A percentile compares a stretch with the other conserved stretches of the same genome.
Conservation (phyloP, 345 rosid species). For the Salix caprea region DNA sequence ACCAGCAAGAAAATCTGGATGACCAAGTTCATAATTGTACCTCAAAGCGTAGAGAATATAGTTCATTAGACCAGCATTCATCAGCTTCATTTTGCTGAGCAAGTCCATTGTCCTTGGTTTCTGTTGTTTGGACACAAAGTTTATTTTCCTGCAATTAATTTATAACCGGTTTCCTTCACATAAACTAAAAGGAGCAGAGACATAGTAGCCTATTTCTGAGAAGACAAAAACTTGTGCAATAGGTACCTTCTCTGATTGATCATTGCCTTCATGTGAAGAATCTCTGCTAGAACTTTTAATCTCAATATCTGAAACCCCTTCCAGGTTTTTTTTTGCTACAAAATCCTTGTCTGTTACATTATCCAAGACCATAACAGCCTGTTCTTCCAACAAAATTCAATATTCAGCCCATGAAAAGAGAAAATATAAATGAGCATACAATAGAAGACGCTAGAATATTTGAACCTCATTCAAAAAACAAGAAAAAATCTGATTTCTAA, state of each 20-base stretch:
- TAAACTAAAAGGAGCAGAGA: slow-evolving; percentile 9
- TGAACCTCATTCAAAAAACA: background rate
- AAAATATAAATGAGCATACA: slow-evolving; percentile 3
- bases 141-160: slow-evolving; percentile 36
- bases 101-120: slow-evolving; percentile 20
- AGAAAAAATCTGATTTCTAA: background rate
- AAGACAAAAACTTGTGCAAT: background rate
- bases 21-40: slow-evolving; percentile 31
- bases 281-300: slow-evolving; percentile 17
- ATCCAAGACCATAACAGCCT: slow-evolving; percentile 30
- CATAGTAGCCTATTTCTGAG: background rate
- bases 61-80: slow-evolving; percentile 27
- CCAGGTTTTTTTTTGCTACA: slow-evolving; percentile 21
- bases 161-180: background rate
- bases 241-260: slow-evolving; percentile 37
- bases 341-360: slow-evolving; percentile 19
- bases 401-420: background rate
- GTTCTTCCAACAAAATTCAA: slow-evolving; percentile 22
- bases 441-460: background rate
- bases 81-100: slow-evolving; percentile 34
- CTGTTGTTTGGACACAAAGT: slow-evolving; percentile 9
- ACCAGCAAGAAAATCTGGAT: background rate
- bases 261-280: slow-evolving; percentile 25
- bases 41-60: slow-evolving; percentile 69
- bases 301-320: slow-evolving; percentile 16